Evolutionary conservation across 139 green algal species (phyloP).

Genomic region (Picochlorum sp.): DNA sequence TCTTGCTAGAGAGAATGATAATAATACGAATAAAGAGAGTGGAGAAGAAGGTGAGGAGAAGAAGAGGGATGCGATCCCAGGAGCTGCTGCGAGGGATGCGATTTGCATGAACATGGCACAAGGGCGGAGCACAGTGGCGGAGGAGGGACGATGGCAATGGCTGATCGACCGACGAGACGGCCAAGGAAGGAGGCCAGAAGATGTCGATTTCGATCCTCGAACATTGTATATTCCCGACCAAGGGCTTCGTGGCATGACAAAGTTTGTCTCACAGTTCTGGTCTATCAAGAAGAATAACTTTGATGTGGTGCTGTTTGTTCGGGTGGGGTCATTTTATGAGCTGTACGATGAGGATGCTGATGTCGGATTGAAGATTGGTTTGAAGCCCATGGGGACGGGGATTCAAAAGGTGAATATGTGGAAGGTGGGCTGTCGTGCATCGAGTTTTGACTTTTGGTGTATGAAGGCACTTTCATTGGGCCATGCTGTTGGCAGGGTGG

Average conservation of each 20-base stretch:
- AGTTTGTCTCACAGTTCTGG: conserved; percentile 40
- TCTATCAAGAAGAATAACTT: conserved; percentile 42
- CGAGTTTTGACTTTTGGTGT: conserved; percentile 41
- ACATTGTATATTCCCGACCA: conserved; percentile 41
- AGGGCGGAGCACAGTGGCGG: background rate
- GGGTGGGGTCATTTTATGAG: conserved; percentile 27
- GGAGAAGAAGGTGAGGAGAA: too few relatives aligned
- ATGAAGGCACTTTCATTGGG: conserved; percentile 48
- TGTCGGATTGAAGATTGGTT: conserved; percentile 41
- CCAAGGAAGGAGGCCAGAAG: conserved; percentile 18
- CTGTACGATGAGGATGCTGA: conserved; percentile 60
- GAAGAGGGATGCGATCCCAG: background rate
- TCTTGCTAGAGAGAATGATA: too few relatives aligned
- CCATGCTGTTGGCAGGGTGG: conserved; percentile 47
- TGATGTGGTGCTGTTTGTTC: conserved; percentile 60
- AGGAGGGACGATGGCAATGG: conserved; percentile 32
- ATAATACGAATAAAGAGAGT: too few relatives aligned
- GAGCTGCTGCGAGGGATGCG: background rate
- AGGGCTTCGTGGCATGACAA: conserved; percentile 22
- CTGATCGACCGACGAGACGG: conserved; percentile 34
- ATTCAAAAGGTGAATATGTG: conserved; percentile 51
- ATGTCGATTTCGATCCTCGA: conserved; percentile 46
- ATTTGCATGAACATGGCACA: background rate
- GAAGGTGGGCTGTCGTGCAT: conserved; percentile 47
- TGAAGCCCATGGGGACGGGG: conserved; percentile 36